Conservation (phyloP, 257 asterid species). For the Nicotiana sylvestris region DNA sequence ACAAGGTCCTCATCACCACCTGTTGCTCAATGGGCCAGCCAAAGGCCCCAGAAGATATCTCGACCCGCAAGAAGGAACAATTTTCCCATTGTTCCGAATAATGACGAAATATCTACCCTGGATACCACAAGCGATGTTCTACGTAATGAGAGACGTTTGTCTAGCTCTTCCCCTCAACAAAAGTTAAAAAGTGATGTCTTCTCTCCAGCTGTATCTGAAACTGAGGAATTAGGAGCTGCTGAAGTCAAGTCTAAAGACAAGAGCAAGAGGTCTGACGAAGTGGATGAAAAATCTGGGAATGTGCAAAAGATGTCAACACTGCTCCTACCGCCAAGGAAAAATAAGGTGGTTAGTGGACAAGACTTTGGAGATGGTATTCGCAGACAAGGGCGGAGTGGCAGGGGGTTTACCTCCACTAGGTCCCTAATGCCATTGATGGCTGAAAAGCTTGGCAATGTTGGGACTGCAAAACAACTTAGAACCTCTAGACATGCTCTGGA, state of each 20-base stretch:
- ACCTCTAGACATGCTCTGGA: conserved; percentile 75
- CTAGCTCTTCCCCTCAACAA: conserved; percentile 68
- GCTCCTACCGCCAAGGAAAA: conserved; percentile 79
- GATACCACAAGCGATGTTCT: conserved; percentile 43
- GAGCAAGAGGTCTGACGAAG: conserved; percentile 57
- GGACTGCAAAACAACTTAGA: conserved; percentile 81
- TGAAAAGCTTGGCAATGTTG: conserved; percentile 69
- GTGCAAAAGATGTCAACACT: conserved; percentile 77
- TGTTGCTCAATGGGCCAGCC: conserved; percentile 73
- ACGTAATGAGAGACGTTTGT: conserved; percentile 53
- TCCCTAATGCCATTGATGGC: conserved; percentile 57
- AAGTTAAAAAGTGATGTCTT: conserved; percentile 58
- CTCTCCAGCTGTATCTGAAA: conserved; percentile 75
- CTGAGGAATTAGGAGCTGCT: conserved; percentile 81
- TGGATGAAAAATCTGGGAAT: conserved; percentile 60
- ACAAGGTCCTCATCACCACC: conserved; percentile 81
- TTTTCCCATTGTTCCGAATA: conserved; percentile 61
- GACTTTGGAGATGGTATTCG: conserved; percentile 66
- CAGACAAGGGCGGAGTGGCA: conserved; percentile 84
- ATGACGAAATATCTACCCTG: conserved; percentile 46
- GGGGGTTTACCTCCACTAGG: conserved; percentile 65
- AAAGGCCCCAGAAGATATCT: conserved; percentile 77
- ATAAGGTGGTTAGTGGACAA: conserved; percentile 48
- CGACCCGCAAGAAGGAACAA: conserved; percentile 81
- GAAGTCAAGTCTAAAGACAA: conserved; percentile 61